Evolutionary conservation across 2,329 filamentous ascomycete species (phyloP).

Genomic region (Paracoccidioides brasiliensis): DNA sequence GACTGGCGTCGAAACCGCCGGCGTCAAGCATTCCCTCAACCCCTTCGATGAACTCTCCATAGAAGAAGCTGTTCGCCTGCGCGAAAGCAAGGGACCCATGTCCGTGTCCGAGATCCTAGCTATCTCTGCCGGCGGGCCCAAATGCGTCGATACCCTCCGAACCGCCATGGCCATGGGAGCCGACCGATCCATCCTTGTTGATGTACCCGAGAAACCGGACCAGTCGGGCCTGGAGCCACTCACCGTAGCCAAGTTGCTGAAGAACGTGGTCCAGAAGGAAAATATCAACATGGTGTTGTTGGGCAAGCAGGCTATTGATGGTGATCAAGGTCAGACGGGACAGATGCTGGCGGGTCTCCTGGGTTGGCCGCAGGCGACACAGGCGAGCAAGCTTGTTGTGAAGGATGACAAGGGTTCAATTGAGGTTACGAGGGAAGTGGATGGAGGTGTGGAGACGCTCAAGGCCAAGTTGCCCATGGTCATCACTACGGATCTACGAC

Average conservation of each 20-base stretch:
- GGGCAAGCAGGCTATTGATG: slow-evolving; percentile 97
- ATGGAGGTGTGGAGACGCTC: slow-evolving; percentile 87
- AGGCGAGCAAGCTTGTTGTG: slow-evolving; percentile 75
- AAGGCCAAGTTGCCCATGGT: slow-evolving; percentile 77
- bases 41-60: slow-evolving; percentile 97
- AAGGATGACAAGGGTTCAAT: slow-evolving; percentile 53
- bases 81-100: slow-evolving; percentile 66
- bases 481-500: slow-evolving; percentile 82
- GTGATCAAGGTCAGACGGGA: slow-evolving; percentile 88
- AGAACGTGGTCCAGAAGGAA: slow-evolving; percentile 66
- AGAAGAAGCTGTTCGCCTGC: slow-evolving; percentile 89
- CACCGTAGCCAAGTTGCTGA: slow-evolving; percentile 79
- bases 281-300: slow-evolving; percentile 83
- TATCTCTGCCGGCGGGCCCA: slow-evolving; percentile 75
- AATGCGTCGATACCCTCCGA: slow-evolving; percentile 75
- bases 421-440: slow-evolving; percentile 79
- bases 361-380: slow-evolving; percentile 88
- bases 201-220: slow-evolving; percentile 51
- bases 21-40: slow-evolving; percentile 97
- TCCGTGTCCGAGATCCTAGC: slow-evolving; percentile 86
- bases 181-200: slow-evolving; percentile 80
- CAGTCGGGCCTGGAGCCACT: slow-evolving; percentile 64
- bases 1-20: slow-evolving; percentile 81
- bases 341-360: slow-evolving; percentile 93
- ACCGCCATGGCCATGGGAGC: slow-evolving; percentile 99